These are phyloP conservation scores for Calonectria honghensis DNA, from an alignment of 2,329 filamentous ascomycete species.

Conservation along the genomic window DNA sequence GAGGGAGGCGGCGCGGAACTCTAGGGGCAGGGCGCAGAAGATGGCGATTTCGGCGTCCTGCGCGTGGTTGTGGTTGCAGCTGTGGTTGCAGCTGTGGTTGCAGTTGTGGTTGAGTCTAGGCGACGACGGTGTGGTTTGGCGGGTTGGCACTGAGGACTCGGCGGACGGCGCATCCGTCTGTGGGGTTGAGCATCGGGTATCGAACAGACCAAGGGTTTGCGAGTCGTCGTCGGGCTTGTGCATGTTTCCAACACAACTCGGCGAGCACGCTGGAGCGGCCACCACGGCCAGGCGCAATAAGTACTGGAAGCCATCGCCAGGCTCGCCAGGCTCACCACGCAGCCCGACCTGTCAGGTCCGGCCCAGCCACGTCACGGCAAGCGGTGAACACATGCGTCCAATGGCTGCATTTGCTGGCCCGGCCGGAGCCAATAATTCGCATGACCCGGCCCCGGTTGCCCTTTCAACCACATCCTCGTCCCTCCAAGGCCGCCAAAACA, in stretches of 20 bases:
- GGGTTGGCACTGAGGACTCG: not conserved
- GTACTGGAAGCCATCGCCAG: slow-evolving; percentile 14
- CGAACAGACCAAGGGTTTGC: not conserved
- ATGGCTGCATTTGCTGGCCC: not conserved
- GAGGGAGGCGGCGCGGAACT: not conserved
- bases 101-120: too few relatives aligned
- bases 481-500: not conserved
- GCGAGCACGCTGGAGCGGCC: not conserved
- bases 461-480: slow-evolving; percentile 5
- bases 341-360: slow-evolving; percentile 19
- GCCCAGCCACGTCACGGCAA: slow-evolving; percentile 24
- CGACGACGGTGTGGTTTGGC: not conserved
- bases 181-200: slow-evolving; percentile 10
- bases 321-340: slow-evolving; percentile 7
- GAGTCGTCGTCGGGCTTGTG: not conserved
- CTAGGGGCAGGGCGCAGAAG: not conserved
- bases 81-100: too few relatives aligned
- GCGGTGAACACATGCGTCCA: slow-evolving; percentile 19
- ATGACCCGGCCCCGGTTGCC: not conserved
- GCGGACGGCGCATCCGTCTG: slow-evolving; percentile 2
- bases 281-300: slow-evolving; percentile 6
- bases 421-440: slow-evolving; percentile 4
- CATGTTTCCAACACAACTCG: not conserved
- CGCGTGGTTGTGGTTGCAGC: not conserved
- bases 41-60: slow-evolving; percentile 6